Evolutionary conservation across 2,329 filamentous ascomycete genomes (phyloP), one percentile per base, ranked within the genome.

Genomic region (Penicillium expansum): DNA sequence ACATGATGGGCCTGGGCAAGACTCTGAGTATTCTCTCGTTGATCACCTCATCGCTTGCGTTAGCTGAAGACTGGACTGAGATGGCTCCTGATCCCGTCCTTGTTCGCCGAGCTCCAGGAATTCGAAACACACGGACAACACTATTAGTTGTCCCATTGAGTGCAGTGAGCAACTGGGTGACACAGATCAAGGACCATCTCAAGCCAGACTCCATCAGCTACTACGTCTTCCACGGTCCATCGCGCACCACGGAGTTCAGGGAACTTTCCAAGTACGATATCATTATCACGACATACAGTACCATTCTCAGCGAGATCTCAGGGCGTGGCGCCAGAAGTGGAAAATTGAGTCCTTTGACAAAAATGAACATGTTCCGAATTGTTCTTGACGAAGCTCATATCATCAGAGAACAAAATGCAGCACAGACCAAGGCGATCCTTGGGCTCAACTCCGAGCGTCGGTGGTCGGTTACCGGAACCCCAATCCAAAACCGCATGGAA

Each of bases 381-480:
- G 91, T 97, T 1, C 82, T 97, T 1, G 93, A 97, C 62, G 93
- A 99, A 75, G 94, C 92, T 0, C 94, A 99, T 71, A 90, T 90
- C 74, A 97, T 99, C 62, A 90, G 94, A 27, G 93, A 95, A 66
- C 88, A 90, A 61, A 84, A 81, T 4, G 93, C 92, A 0, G 79
- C 89, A 39, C 89, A 93, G 64, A 95, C 92, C 52, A 91, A 92
- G 71, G 90, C 91, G 3, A 90, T 94, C 20, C 92, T 91, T 62
- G 83, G 85, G 20, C 79, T 97, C 3, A 83, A 89, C 58, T 90
- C 92, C 2, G 84, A 90, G 68, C 86, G 92, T 32, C 87, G 92
- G 33, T 99, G 94, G 94, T 93, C 92, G 3, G 91, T 97, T n/a
- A 97, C 94, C 0, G 94, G 93, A 53, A 97, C 94, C 0, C 94